Percentiles rank a stretch among this genome's conserved stretches.
Conservation (phyloP, 2,329 filamentous ascomycete species). For the Talaromyces sp. region DNA sequence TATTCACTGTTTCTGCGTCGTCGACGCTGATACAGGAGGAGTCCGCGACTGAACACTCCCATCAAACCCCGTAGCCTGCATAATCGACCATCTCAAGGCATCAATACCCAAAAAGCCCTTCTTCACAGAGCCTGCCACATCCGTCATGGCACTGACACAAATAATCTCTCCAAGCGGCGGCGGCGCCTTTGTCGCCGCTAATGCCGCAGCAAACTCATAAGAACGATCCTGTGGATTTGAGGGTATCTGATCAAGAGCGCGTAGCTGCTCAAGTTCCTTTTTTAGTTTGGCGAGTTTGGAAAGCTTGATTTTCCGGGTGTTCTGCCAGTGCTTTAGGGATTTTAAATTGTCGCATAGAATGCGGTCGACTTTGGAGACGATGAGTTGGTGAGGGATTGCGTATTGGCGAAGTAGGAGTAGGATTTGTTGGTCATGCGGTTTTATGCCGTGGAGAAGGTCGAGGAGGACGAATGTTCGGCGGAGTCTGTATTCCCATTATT, state of each 20-base stretch:
- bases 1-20: neutral
- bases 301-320: conserved; percentile 17
- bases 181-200: conserved; percentile 23
- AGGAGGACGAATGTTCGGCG: conserved; percentile 60
- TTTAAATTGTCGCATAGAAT: conserved; percentile 38
- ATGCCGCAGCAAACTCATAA: neutral
- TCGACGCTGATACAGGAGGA: neutral
- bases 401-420: conserved; percentile 52
- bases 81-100: conserved; percentile 58
- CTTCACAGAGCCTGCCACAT: conserved; percentile 42
- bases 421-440: conserved; percentile 54
- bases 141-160: conserved; percentile 51
- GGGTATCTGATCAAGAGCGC: neutral
- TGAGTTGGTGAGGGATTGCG: conserved; percentile 59
- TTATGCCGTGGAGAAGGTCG: conserved; percentile 59
- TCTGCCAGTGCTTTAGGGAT: conserved; percentile 23
- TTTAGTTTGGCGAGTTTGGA: neutral
- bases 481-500: conserved; percentile 35
- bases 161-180: conserved; percentile 56
- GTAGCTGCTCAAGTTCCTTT: neutral
- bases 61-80: conserved; percentile 58
- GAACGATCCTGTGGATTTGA: neutral
- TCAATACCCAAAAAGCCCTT: conserved; percentile 50
- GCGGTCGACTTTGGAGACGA: conserved; percentile 63
- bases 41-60: conserved; percentile 14